These are phyloP conservation scores for Trichoderma afroharzianum DNA, from an alignment of 2,329 filamentous ascomycete genomes.

Conservation along the genomic window DNA sequence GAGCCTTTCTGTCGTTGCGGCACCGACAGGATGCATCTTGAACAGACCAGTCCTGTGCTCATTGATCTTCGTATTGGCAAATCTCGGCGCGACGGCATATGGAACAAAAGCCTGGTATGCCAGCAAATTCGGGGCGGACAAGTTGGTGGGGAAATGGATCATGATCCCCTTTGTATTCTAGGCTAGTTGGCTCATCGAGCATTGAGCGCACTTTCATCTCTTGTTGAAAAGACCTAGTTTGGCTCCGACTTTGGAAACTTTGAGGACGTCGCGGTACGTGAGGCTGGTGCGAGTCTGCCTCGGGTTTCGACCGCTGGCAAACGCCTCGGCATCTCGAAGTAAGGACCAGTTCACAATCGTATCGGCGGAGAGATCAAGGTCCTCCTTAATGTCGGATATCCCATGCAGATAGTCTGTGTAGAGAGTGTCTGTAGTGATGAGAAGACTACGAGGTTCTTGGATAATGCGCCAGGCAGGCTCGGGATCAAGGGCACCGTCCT, in stretches of 20 bases:
- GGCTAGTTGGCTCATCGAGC: slow-evolving; percentile 12
- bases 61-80: slow-evolving; percentile 69
- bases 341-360: slow-evolving; percentile 73
- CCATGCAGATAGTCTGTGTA: slow-evolving; percentile 73
- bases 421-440: slow-evolving; percentile 66
- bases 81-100: slow-evolving; percentile 76
- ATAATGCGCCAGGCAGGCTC: slow-evolving; percentile 58
- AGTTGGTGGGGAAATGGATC: slow-evolving; percentile 61
- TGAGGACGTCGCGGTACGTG: slow-evolving; percentile 82
- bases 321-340: slow-evolving; percentile 48
- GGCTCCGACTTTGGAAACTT: slow-evolving; percentile 69
- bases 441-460: slow-evolving; percentile 78
- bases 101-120: slow-evolving; percentile 78
- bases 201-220: slow-evolving; percentile 27
- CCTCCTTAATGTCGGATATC: slow-evolving; percentile 63
- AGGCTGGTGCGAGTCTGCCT: slow-evolving; percentile 65
- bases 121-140: slow-evolving; percentile 66
- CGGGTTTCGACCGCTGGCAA: slow-evolving; percentile 50
- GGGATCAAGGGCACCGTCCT: slow-evolving; percentile 54
- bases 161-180: slow-evolving; percentile 72
- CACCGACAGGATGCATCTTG: slow-evolving; percentile 60
- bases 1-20: slow-evolving; percentile 68
- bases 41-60: slow-evolving; percentile 73
- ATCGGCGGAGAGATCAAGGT: slow-evolving; percentile 58
- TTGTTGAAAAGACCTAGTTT: slow-evolving; percentile 55